These are phyloP conservation scores for Colletotrichum eleusines DNA, from an alignment of 2,329 filamentous ascomycete species.

Conservation along the genomic window DNA sequence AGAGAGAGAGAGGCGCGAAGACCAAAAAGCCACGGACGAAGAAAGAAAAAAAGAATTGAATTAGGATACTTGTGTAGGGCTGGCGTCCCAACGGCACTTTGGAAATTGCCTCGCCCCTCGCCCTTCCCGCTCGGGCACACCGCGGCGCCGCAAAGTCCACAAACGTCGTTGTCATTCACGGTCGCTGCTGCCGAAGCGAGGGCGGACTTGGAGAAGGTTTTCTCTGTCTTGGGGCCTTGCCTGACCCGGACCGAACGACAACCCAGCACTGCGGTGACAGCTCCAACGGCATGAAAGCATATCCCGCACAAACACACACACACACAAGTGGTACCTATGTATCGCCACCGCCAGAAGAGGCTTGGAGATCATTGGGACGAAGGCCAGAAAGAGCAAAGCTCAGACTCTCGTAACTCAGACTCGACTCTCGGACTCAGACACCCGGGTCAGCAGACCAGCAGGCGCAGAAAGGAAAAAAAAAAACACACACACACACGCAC, in stretches of 20 bases:
- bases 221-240: not conserved
- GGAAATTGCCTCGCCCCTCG: too few species aligned
- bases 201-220: slow-evolving; percentile 2
- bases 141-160: not conserved
- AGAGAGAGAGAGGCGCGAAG: not conserved
- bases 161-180: not conserved
- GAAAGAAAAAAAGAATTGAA: slow-evolving; percentile 4
- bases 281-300: slow-evolving; percentile 12
- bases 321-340: too few species aligned
- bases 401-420: not conserved
- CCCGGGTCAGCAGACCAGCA: slow-evolving; percentile 28
- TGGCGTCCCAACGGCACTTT: slow-evolving; percentile 7
- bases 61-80: too few species aligned
- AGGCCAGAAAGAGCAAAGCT: slow-evolving; percentile 2
- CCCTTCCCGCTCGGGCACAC: not conserved
- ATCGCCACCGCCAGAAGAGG: slow-evolving; percentile 35
- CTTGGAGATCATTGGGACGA: slow-evolving; percentile 25
- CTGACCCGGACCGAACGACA: slow-evolving; percentile 9
- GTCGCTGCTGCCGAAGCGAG: not conserved
- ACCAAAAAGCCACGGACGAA: not conserved
- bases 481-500: too few species aligned
- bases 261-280: too few species aligned
- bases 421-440: slow-evolving; percentile 18
- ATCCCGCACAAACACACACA: not conserved
- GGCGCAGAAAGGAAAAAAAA: not conserved